Conservation (phyloP, 108 stramenopile genomes). For the Skeletonema potamos region DNA sequence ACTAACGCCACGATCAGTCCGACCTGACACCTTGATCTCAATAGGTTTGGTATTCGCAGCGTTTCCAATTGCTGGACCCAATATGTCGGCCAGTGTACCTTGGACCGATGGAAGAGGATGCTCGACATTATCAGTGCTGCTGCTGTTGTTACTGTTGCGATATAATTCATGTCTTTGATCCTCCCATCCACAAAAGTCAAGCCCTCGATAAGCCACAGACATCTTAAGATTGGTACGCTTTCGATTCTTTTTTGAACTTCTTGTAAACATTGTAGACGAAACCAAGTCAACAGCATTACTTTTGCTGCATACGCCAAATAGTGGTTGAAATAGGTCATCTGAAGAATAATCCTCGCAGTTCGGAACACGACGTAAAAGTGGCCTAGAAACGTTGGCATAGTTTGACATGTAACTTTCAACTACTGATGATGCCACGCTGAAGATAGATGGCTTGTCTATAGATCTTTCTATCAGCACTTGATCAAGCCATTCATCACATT, state of each 20-base stretch:
- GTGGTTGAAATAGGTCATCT: background rate
- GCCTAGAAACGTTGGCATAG: background rate
- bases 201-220: constrained; percentile 62
- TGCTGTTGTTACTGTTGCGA: background rate
- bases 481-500: constrained; percentile 1
- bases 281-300: background rate
- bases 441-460: background rate
- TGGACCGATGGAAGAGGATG: constrained; percentile 62
- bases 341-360: background rate
- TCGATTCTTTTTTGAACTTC: constrained; percentile 8
- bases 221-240: constrained; percentile 57
- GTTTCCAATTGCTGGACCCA: constrained; percentile 42
- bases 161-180: constrained; percentile 53
- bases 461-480: background rate
- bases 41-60: constrained; percentile 27
- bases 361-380: background rate
- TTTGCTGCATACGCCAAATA: background rate
- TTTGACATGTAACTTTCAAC: background rate
- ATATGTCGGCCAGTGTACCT: constrained; percentile 55
- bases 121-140: background rate
- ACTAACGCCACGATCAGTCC: constrained; percentile 79
- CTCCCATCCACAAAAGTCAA: constrained; percentile 84
- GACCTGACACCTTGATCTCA: constrained; percentile 67
- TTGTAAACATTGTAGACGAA: background rate
- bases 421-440: background rate